Evolutionary conservation across 495 filamentous ascomycete species (phyloP).

Genomic region (Chaetomidium leptoderma): DNA sequence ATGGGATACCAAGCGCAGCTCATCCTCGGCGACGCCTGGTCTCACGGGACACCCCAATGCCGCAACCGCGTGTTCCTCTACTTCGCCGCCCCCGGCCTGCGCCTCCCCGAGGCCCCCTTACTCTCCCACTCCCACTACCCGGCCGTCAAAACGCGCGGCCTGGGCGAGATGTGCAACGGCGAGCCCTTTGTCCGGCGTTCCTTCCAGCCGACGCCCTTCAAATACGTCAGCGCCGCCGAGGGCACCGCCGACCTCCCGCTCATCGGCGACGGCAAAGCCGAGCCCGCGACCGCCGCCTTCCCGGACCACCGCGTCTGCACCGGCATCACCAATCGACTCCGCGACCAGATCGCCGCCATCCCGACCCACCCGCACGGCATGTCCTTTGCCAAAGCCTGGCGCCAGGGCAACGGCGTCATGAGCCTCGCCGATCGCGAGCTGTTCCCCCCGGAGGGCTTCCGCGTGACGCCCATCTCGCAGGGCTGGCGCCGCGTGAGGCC

Average conservation of each 20-base stretch:
- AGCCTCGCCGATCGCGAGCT: conserved; percentile 31
- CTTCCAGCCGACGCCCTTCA: conserved; percentile 52
- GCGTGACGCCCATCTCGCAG: conserved; percentile 22
- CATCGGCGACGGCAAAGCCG: conserved; percentile 51
- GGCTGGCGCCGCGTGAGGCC: conserved; percentile 53
- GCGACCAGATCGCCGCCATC: conserved; percentile 38
- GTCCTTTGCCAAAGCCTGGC: conserved; percentile 44
- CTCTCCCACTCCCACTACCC: conserved; percentile 59
- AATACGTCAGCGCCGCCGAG: conserved; percentile 45
- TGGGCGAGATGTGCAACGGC: conserved; percentile 61
- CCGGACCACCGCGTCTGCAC: conserved; percentile 59
- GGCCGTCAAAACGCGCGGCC: conserved; percentile 18
- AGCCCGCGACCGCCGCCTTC: conserved; percentile 47
- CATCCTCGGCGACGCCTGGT: conserved; percentile 64
- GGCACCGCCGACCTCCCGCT: conserved; percentile 55
- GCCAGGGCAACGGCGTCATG: conserved; percentile 37
- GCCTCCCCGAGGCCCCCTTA: conserved; percentile 48
- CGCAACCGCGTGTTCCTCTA: conserved; percentile 62
- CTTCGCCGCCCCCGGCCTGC: conserved; percentile 58
- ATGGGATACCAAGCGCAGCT: conserved; percentile 68
- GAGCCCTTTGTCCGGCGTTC: conserved; percentile 51
- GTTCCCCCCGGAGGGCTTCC: conserved; percentile 25
- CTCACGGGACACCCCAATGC: conserved; percentile 57
- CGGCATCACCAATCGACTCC: conserved; percentile 28
- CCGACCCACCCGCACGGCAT: conserved; percentile 44